Evolutionary conservation across 176 grass and related monocot species (phyloP).

Genomic region (Cocos nucifera): DNA sequence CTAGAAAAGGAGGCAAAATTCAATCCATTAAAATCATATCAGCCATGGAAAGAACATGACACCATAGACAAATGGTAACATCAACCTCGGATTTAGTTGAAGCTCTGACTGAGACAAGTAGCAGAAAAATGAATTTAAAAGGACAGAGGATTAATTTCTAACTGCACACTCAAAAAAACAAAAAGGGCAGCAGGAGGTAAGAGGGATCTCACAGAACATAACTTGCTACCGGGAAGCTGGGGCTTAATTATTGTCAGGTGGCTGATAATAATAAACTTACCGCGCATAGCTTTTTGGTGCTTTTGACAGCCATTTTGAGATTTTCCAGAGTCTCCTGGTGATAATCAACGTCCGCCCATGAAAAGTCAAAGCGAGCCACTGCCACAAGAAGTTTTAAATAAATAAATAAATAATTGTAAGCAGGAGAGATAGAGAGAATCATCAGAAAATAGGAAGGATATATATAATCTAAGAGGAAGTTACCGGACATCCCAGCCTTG

Average conservation of each 20-base stretch:
- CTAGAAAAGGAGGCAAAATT: conserved; percentile 19
- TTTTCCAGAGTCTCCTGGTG: conserved; percentile 96
- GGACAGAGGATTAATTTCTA: too few species aligned
- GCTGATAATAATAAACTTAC: conserved; percentile 23
- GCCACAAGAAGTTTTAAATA: conserved; percentile 9
- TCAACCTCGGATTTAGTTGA: too few species aligned
- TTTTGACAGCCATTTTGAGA: conserved; percentile 82
- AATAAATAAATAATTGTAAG: too few species aligned
- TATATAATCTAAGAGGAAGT: too few species aligned
- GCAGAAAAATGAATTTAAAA: too few species aligned
- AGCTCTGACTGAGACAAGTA: too few species aligned
- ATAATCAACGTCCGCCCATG: conserved; percentile 76
- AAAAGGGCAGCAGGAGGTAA: too few species aligned
- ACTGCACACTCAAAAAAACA: too few species aligned
- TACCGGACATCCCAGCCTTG: conserved; percentile 99
- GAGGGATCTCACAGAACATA: not conserved
- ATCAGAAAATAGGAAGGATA: not conserved
- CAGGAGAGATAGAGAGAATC: too few species aligned
- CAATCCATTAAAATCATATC: not conserved
- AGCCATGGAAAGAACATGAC: not conserved
- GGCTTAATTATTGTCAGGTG: not conserved
- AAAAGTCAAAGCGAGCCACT: conserved; percentile 98
- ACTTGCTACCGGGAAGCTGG: not conserved
- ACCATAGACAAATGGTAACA: not conserved
- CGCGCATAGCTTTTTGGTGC: conserved; percentile 89